Conservation (phyloP, 2,329 filamentous ascomycete genomes). For the Fusarium caatingaense region DNA sequence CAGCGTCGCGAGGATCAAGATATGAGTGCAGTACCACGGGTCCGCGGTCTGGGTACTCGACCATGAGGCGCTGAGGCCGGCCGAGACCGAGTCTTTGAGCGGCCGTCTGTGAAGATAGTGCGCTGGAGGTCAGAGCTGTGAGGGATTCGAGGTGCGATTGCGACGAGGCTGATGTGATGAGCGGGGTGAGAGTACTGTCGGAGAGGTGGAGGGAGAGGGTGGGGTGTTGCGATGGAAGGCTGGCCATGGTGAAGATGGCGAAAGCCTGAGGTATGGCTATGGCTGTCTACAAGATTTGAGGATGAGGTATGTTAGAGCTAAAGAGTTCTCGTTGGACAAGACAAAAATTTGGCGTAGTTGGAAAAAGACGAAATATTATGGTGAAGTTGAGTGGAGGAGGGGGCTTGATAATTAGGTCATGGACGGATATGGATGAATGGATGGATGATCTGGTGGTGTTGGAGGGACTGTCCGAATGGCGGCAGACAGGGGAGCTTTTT, state of each 20-base stretch:
- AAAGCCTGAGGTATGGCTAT: slow-evolving; percentile 13
- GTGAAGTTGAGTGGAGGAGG: slow-evolving; percentile 28
- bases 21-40: slow-evolving; percentile 60
- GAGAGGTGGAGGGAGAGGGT: slow-evolving; percentile 66
- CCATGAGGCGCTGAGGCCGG: slow-evolving; percentile 66
- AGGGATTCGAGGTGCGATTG: slow-evolving; percentile 61
- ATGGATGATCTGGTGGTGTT: slow-evolving; percentile 31
- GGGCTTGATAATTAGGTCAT: slow-evolving; percentile 27
- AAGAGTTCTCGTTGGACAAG: not conserved
- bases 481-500: slow-evolving; percentile 24
- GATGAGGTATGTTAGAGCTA: not conserved
- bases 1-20: slow-evolving; percentile 54
- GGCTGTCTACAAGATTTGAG: not conserved
- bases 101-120: slow-evolving; percentile 64
- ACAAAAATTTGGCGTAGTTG: slow-evolving; percentile 5
- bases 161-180: slow-evolving; percentile 65
- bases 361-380: slow-evolving; percentile 21
- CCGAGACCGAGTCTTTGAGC: slow-evolving; percentile 66
- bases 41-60: slow-evolving; percentile 63
- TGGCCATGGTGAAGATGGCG: slow-evolving; percentile 48
- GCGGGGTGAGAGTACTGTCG: slow-evolving; percentile 66
- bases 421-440: slow-evolving; percentile 16
- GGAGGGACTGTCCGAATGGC: slow-evolving; percentile 4
- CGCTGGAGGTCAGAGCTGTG: slow-evolving; percentile 62
- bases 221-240: slow-evolving; percentile 61